Base-by-base conservation (phyloP, 2,329 filamentous ascomycete species). In the Torrubiella hemipterigena region DNA sequence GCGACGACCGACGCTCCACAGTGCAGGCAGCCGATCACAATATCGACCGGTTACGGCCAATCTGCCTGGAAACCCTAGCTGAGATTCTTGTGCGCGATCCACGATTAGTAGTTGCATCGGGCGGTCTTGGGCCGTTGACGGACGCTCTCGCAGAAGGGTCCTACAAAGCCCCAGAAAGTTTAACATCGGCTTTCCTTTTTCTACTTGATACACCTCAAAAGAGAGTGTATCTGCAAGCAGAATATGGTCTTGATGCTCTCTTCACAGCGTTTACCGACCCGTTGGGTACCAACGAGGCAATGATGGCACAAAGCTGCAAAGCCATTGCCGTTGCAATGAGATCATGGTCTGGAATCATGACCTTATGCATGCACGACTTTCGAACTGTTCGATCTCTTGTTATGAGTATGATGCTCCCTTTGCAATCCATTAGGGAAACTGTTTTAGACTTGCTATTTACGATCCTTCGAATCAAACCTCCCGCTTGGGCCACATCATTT, bases 201-300 rank as follows among this genome's bases (percentile, higher is more conserved):
- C 69, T 96, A 4, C 66, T 96, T 29, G 91, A 98, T 52, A 73
- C 80, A 3, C 91, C 91, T 4, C 72, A 78, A 35, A 77, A 78
- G 38, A 73, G 91, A 39, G 80, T 76, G 47, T 91, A 82, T 45
- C 62, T 98, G n/a, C 76, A 81, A 37, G 82, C 85, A 15, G 87
- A 89, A 4, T 85, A 87, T 46, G 87, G 93, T 48, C 66, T 98
- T 27, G 89, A 95, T 51, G 75, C 84, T 23, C 69, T 87, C 18
- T 93, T 98, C 48, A 87, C 86, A 3, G 77, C 84, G 12, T 96
- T 98, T 47, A 98, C 91, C 0, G 91, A 96, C 51, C 80, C 84
- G 13, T 55, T 74, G 15, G 61, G 67, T 26, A 63, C 67, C n/a
- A 69, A 65, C 35, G 74, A 79, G 34, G 56, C 48, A 11, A 55